Evolutionary conservation across 257 asterid genomes (phyloP).

Genomic region (Lavandula angustifolia): DNA sequence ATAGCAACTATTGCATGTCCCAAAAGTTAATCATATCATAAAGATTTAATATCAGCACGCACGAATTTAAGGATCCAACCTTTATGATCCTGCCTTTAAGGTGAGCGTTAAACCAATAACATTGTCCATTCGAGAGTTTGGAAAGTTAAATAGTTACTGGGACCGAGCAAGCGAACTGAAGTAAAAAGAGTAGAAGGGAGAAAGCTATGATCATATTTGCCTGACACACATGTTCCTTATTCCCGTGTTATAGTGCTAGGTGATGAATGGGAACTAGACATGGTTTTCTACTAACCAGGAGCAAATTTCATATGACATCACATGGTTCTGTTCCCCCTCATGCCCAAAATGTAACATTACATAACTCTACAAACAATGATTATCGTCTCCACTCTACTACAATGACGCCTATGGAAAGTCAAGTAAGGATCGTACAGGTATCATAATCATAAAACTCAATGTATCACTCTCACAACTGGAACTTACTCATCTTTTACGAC

Average conservation of each 20-base stretch:
- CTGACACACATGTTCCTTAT: not conserved
- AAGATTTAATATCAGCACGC: not conserved
- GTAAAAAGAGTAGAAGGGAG: not conserved
- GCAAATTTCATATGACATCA: conserved; percentile 1
- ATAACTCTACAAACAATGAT: not conserved
- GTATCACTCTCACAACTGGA: not conserved
- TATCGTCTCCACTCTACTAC: not conserved
- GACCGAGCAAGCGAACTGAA: not conserved
- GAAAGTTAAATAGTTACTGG: not conserved
- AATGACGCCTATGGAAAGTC: not conserved
- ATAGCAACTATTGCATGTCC: conserved; percentile 3
- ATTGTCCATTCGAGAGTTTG: not conserved
- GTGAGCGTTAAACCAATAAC: not conserved
- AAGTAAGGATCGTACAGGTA: not conserved
- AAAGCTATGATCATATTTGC: not conserved
- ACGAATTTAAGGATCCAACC: not conserved
- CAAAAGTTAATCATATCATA: not conserved
- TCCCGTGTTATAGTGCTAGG: not conserved
- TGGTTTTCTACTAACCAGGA: not conserved
- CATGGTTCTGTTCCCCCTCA: conserved; percentile 6
- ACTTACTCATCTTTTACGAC: not conserved
- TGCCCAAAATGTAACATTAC: not conserved
- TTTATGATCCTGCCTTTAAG: not conserved
- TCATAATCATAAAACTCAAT: not conserved
- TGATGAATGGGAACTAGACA: not conserved